A percentile compares a stretch with the other conserved stretches of the same genome.
Conservation (phyloP, 805 yeast species). For the Pichia rugopelliculosa region DNA sequence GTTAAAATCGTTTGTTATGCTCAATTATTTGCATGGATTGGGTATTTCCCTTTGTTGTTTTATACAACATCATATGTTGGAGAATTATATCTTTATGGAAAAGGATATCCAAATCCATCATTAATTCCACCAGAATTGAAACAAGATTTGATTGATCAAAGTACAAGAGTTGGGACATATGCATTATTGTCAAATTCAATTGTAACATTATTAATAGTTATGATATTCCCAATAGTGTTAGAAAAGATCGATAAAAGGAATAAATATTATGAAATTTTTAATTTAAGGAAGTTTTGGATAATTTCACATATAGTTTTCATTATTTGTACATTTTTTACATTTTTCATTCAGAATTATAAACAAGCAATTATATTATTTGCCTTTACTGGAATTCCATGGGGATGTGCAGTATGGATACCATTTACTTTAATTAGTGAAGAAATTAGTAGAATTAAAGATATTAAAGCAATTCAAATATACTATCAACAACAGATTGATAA, state of each 20-base stretch:
- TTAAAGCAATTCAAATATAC: slow-evolving; percentile 29
- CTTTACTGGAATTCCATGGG: slow-evolving; percentile 56
- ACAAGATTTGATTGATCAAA: slow-evolving; percentile 33
- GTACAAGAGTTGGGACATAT: slow-evolving; percentile 45
- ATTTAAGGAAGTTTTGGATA: slow-evolving; percentile 41
- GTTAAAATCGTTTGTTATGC: slow-evolving; percentile 45
- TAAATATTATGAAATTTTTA: slow-evolving; percentile 8
- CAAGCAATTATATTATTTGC: slow-evolving; percentile 44
- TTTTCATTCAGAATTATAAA: slow-evolving; percentile 33
- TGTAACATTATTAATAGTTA: slow-evolving; percentile 37
- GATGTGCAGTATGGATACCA: slow-evolving; percentile 60
- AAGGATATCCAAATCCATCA: slow-evolving; percentile 32
- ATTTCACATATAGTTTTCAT: slow-evolving; percentile 44
- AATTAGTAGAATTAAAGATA: slow-evolving; percentile 43
- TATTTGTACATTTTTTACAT: slow-evolving; percentile 39
- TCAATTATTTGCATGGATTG: slow-evolving; percentile 62
- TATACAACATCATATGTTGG: slow-evolving; percentile 63
- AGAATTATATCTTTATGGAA: slow-evolving; percentile 41
- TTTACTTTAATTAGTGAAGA: slow-evolving; percentile 55
- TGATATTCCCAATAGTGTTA: slow-evolving; percentile 38
- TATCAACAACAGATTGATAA: slow-evolving; percentile 12
- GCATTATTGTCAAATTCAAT: slow-evolving; percentile 45
- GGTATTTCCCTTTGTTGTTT: slow-evolving; percentile 58
- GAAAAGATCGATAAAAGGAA: slow-evolving; percentile 9
- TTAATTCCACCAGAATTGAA: slow-evolving; percentile 33